Evolutionary conservation across 805 yeast species (phyloP), one percentile per base, ranked within the genome.

Genomic region (Lipomyces oligophaga): DNA sequence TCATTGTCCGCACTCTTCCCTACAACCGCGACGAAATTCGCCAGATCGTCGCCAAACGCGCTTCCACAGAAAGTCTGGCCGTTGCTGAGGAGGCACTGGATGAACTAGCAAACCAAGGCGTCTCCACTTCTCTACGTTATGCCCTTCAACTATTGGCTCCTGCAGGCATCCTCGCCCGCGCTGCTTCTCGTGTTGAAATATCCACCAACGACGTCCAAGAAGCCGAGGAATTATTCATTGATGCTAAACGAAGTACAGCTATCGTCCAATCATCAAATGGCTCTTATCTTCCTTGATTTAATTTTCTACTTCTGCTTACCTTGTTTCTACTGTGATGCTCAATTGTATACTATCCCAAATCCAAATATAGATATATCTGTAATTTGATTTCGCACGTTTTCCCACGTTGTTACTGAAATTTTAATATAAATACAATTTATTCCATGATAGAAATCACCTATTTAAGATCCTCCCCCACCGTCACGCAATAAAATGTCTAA

Each of bases 101-200:
- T 44, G 69, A 74, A 53, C 74, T 93, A 55, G 84, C 97, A 1
- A 69, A 68, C 26, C 79, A 81, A 58, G 97, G 97, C 16, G 67
- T 78, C 5, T 74, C 74, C 42, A 83, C 89, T 5, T 86, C 96
- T 2, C 74, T 93, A 63, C 83, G 99, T 65, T 93, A 93, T 65
- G 87, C 95, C 8, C 72, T 93, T 56, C 97, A 93, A 66, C 75
- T 93, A 57, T 74, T 93, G 63, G 79, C 96, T 0, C 98, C 97
- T 26, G 80, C 96, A 25, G 89, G 88, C 43, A 79, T 93, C 39
- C 75, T 93, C 54, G 80, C 95, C 34, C 77, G 78, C 58, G 78
- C 86, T 27, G 72, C 77, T 47, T 85, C 86, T 52, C 81, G 95
- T 50, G 67, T 73, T 28, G 88, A 83, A 61, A 78, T 86, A 45